These are phyloP conservation scores for Omphalotus olearius DNA, from an alignment of 1,284 basidiomycete species.

Conservation along the genomic window DNA sequence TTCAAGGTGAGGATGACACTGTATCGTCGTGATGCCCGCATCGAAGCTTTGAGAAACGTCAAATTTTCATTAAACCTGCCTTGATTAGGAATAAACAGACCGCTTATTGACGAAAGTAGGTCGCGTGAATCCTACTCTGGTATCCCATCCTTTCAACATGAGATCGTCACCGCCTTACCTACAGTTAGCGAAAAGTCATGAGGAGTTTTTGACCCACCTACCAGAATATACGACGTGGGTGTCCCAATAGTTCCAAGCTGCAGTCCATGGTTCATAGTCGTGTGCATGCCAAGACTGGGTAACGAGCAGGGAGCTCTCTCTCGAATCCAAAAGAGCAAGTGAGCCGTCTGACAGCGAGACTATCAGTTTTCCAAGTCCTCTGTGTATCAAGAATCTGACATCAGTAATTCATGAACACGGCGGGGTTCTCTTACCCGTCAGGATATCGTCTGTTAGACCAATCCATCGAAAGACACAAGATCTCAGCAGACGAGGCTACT, in stretches of 20 bases:
- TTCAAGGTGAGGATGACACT: constrained; percentile 77
- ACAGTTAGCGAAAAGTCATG: background rate
- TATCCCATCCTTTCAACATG: constrained; percentile 89
- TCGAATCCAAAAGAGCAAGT: constrained; percentile 55
- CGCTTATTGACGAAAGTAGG: constrained; percentile 75
- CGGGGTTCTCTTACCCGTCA: constrained; percentile 19
- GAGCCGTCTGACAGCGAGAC: constrained; percentile 80
- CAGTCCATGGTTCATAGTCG: constrained; percentile 93
- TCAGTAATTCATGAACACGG: too few species aligned
- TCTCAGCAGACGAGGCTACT: constrained; percentile 48
- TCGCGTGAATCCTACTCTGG: constrained; percentile 55
- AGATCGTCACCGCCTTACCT: constrained; percentile 88
- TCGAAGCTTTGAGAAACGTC: constrained; percentile 60
- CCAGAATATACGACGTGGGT: constrained; percentile 81
- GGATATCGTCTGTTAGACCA: constrained; percentile 69
- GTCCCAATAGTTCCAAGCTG: constrained; percentile 87
- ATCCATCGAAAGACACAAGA: constrained; percentile 82
- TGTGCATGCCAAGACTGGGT: constrained; percentile 80
- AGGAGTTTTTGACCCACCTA: constrained; percentile 23
- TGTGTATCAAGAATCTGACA: constrained; percentile 22
- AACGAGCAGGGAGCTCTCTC: constrained; percentile 39
- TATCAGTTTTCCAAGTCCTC: constrained; percentile 54
- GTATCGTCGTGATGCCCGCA: constrained; percentile 90
- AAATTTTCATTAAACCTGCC: background rate
- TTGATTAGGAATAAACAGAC: constrained; percentile 32